Evolutionary conservation across 495 filamentous ascomycete genomes (phyloP), one percentile per base, ranked within the genome.

Genomic region (Podospora pseudocomata): DNA sequence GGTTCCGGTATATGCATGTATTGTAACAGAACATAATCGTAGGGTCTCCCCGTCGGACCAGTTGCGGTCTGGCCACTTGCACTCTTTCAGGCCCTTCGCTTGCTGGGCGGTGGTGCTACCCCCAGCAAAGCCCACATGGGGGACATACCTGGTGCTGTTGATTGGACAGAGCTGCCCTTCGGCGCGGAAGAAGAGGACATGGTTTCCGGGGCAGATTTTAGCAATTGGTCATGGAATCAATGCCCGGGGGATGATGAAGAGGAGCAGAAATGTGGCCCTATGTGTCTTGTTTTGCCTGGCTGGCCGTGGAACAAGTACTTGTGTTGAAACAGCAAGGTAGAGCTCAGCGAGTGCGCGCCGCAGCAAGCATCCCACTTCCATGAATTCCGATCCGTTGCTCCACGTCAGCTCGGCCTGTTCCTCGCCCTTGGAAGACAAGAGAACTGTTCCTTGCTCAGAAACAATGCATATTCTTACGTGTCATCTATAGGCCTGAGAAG

Each of bases 171-270:
- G 54, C 60, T 64, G 54, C 60, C 63, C n/a, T 66, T 67, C 56
- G 68, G 67, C 61, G 70, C 67, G 26, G 65, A 70, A n/a, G 73
- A 65, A 26, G 74, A 70, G 56, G 75, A 73, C 75, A 77, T 77
- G 69, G 69, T 70, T 62, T 49, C 39, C 39, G 39, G 39, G 39
- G 15, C 5, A 16, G 39, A 13, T 49, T 16, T 49, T 13, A 49
- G 39, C 62, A 39, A 65, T 66, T 63, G 58, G 61, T 49, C 39
- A 49, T 49, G 7, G 15, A 49, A 49, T 49, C 64, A 67, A 71
- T 67, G 66, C 23, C 23, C 23, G 64, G 67, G 28, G 60, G 16
- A n/a, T 30, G 60, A 30, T 27, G 60, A 65, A 57, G 60, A 30
- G 60, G 4, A 27, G 16, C 60, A 34, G 30, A 62, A 62, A 30